Base-by-base conservation (phyloP, 148 eudicot species). In the Chenopodium formosanum region DNA sequence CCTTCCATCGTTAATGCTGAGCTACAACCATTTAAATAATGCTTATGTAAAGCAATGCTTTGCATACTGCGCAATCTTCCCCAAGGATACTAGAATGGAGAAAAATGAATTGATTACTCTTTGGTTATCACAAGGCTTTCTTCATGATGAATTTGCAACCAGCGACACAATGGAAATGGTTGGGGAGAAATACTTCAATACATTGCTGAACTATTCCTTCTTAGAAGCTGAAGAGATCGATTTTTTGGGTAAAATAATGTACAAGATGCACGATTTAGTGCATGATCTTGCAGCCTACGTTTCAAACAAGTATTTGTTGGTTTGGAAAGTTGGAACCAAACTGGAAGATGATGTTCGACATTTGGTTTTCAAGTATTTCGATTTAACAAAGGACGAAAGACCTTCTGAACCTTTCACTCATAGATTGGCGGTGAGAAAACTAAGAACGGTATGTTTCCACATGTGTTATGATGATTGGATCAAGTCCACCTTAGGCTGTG, bases 81-180 rank as follows among this genome's bases (percentile, higher is more conserved):
- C 77, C 0, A 84, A 84, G 52, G 86, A 27, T 70, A 0, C 3
- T 2, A 0, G 1, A 31, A 13, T 80, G 4, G 4, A 25, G 16
- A 76, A 31, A n/a, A 34, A 4, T 68, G 66, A 75, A 6, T 40
- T 80, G 19, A 70, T 84, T 2, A n/a, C 29, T 12, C 69, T 84
- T 2, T 84, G 86, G 83, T 34, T 68, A 14, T 70, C 80, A 53
- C 84, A 82, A 56, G 80, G 80, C 16, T 76, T 53, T n/a, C 70
- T 82, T 27, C 74, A 17, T n/a, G 50, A 32, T 32, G 34, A 48
- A 2, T 46, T 44, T 2, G 62, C 9, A 69, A 29, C 9, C 20
- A 11, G 8, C 16, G 22, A 40, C 44, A 47, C 50, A 47, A 47
- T 19, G 17, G 82, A 80, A 48, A 60, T 58, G 7, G 7, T 14